phyloP scores from a whole-genome alignment of 2,329 filamentous ascomycete species.

The Penicillium sp. region DNA sequence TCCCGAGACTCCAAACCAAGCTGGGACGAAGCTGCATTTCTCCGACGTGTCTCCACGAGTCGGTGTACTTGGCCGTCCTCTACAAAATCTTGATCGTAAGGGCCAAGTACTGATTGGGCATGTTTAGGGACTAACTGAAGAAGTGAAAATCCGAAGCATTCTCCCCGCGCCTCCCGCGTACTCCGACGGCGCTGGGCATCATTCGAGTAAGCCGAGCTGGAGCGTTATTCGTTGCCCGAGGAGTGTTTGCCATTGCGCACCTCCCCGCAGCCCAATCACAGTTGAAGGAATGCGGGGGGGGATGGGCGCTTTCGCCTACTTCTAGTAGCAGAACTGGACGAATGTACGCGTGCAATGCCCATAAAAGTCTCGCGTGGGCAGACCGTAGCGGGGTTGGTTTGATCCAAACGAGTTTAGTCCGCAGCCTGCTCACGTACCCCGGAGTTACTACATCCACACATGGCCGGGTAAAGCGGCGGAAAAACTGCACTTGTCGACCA shows the following conservation, averaged over 20 bases:
- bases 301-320: background rate
- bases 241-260: background rate
- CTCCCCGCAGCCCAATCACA: background rate
- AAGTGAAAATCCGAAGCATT: background rate
- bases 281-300: background rate
- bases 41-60: background rate
- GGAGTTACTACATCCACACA: background rate
- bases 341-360: background rate
- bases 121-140: background rate
- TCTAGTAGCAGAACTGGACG: background rate
- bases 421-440: background rate
- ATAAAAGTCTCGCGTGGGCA: background rate
- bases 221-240: background rate
- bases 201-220: background rate
- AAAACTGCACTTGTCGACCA: background rate
- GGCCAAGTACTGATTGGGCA: background rate
- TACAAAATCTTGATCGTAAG: background rate
- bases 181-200: background rate
- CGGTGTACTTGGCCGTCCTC: background rate
- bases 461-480: background rate
- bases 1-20: background rate
- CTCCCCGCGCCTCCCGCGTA: background rate
- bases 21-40: conserved; percentile 1
- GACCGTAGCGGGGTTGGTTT: background rate
- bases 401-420: background rate